phyloP scores from a whole-genome alignment of 2,329 filamentous ascomycete species.

The Aspergillus alliaceus region DNA sequence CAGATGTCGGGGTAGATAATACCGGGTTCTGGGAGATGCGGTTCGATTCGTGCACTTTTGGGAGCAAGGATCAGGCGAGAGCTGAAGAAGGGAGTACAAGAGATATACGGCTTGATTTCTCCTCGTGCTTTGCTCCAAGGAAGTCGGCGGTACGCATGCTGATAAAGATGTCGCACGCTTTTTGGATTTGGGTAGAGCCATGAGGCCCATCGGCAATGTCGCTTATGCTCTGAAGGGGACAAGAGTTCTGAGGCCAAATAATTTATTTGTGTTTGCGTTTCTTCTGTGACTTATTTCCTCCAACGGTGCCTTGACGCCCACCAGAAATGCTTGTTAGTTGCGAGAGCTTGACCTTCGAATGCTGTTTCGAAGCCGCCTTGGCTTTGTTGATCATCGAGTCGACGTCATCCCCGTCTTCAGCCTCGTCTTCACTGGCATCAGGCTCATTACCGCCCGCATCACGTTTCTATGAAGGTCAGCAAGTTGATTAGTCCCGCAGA shows the following conservation, averaged over 20 bases:
- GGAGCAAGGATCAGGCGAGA: too few relatives aligned
- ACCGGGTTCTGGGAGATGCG: not conserved
- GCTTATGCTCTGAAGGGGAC: not conserved
- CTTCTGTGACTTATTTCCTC: slow-evolving; percentile 21
- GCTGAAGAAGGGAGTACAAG: not conserved
- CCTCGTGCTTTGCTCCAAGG: not conserved
- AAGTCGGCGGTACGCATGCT: not conserved
- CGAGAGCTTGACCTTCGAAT: slow-evolving; percentile 16
- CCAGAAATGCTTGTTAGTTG: slow-evolving; percentile 35
- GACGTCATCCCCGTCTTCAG: slow-evolving; percentile 14
- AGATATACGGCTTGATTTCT: not conserved
- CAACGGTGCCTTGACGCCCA: slow-evolving; percentile 9
- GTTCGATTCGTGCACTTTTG: not conserved
- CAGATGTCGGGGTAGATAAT: not conserved
- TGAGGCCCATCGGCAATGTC: not conserved
- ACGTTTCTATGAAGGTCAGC: slow-evolving; percentile 5
- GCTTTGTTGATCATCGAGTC: slow-evolving; percentile 19
- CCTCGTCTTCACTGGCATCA: slow-evolving; percentile 6
- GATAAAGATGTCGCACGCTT: not conserved
- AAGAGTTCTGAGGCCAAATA: not conserved
- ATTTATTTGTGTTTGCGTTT: slow-evolving; percentile 21
- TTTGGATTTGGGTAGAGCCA: not conserved
- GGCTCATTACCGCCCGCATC: not conserved
- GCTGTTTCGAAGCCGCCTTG: slow-evolving; percentile 15
- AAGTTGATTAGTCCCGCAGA: not conserved